Percentiles rank a stretch among this genome's conserved stretches.
Evolutionary conservation across 805 yeast species (phyloP).

Genomic region (Zygotorulaspora sp.): DNA sequence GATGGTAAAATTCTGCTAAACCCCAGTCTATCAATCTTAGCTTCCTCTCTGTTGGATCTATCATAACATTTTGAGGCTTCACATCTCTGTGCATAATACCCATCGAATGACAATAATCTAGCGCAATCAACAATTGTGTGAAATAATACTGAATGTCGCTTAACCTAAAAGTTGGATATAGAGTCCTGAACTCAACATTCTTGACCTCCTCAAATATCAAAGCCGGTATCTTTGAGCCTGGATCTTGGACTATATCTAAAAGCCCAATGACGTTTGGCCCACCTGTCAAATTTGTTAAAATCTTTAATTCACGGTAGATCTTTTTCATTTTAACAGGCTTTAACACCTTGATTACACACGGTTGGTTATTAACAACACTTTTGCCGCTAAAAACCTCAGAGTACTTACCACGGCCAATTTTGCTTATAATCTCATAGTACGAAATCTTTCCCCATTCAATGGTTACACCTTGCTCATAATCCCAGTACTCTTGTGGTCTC

Average conservation of each 20-base stretch:
- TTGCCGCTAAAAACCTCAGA: slow-evolving; percentile 90
- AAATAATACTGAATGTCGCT: slow-evolving; percentile 78
- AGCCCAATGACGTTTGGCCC: slow-evolving; percentile 79
- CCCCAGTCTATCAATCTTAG: slow-evolving; percentile 92
- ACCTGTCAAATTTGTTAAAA: slow-evolving; percentile 74
- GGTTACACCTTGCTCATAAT: slow-evolving; percentile 60
- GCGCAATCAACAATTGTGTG: slow-evolving; percentile 73
- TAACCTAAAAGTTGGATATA: slow-evolving; percentile 76
- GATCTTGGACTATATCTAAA: slow-evolving; percentile 83
- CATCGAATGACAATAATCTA: slow-evolving; percentile 86
- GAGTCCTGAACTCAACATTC: slow-evolving; percentile 79
- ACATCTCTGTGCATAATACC: slow-evolving; percentile 95
- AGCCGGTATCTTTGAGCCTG: slow-evolving; percentile 79
- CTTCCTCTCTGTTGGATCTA: slow-evolving; percentile 61
- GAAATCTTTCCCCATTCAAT: slow-evolving; percentile 82
- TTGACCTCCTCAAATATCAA: slow-evolving; percentile 79
- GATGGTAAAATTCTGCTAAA: slow-evolving; percentile 86
- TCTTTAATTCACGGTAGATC: slow-evolving; percentile 85
- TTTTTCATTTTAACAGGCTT: slow-evolving; percentile 93
- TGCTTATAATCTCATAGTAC: slow-evolving; percentile 78
- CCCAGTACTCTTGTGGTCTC: slow-evolving; percentile 84
- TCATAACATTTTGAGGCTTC: slow-evolving; percentile 91
- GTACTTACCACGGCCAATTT: slow-evolving; percentile 89
- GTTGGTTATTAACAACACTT: slow-evolving; percentile 52
- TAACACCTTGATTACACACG: slow-evolving; percentile 83